Conservation (phyloP, 164 flowering plant genomes). For the Sedum album region DNA sequence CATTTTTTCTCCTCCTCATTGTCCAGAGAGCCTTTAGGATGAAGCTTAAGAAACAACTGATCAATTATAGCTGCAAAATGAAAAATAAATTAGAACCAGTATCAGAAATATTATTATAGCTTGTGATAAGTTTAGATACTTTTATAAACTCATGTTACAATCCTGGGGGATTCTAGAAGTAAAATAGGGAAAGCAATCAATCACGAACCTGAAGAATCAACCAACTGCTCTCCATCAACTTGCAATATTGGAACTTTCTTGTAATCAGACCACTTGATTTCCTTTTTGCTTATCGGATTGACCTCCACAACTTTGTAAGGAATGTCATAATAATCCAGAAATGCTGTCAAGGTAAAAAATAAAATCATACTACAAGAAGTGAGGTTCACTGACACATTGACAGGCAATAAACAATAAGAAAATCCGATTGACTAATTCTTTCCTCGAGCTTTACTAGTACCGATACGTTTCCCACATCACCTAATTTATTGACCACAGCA, state of each 20-base stretch:
- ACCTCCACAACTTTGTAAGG: slow-evolving; percentile 94
- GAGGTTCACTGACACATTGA: background rate
- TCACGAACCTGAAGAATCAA: slow-evolving; percentile 78
- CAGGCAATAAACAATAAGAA: background rate
- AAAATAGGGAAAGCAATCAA: background rate
- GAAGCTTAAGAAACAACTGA: slow-evolving; percentile 36
- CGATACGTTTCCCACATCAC: background rate
- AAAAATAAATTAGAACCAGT: background rate
- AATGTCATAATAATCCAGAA: slow-evolving; percentile 74
- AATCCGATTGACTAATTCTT: background rate
- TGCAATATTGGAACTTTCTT: slow-evolving; percentile 87
- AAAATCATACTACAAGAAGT: background rate
- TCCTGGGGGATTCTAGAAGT: background rate
- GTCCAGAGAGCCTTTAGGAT: slow-evolving; percentile 21
- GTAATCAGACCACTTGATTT: slow-evolving; percentile 93
- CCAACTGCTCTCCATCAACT: slow-evolving; percentile 76
- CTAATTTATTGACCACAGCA: background rate
- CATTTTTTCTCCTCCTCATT: slow-evolving; percentile 73
- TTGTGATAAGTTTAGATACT: background rate
- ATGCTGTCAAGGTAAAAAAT: slow-evolving; percentile 44
- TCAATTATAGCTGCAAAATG: slow-evolving; percentile 55
- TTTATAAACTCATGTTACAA: background rate
- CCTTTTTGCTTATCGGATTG: slow-evolving; percentile 84
- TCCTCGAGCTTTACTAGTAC: background rate
- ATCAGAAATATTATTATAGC: background rate